Base-by-base conservation (phyloP, 1,284 basidiomycete species). In the Athelia psychrophila region DNA sequence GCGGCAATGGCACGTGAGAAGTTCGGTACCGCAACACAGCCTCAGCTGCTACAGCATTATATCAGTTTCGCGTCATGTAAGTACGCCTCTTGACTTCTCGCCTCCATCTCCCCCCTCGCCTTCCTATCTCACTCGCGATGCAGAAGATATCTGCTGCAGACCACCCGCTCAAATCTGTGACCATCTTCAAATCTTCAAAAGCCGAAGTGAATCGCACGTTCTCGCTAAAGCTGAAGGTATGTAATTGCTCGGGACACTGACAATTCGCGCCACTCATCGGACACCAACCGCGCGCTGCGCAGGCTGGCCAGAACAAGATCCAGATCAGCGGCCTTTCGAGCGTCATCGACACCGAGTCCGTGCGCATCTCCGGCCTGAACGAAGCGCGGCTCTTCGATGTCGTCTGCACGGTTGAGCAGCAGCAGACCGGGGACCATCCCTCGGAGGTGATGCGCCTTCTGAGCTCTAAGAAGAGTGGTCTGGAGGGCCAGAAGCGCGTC, bases 281-380 rank as follows among this genome's bases (percentile, higher is more conserved):
- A 8, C 18, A 6, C 12, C 18, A 3, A 22, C n/a, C n/a, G n/a
- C n/a, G n/a, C n/a, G n/a, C n/a, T n/a, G n/a, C 52, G 47, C 50
- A 82, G 80, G 65, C 66, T 51, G 81, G 80, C 1, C 72, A 72
- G 49, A 82, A 76, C 56, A 74, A 75, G 55, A 58, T 83, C 47
- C 66, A 73, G 48, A 77, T 83, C 40, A 66, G 57, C 23, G 69
- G 70, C 38, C 68, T 84, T 12, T 68, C 80, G 6, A 72, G 72
- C 56, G 67, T 63, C 30, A 74, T 81, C 48, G 77, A 80, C 54
- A 70, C 70, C 0, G 67, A 79, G 13, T 78, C 78, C 19, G 69
- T 76, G 30, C 70, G 80, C 27, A 71, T 82, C 16, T 74, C 75
- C 45, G 77, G 75, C 6, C 63, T 80, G 18, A 71, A 68, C 20